Evolutionary conservation across 176 grass and related monocot species (phyloP), one percentile per base, ranked within the genome.

Genomic region (Rhynchospora breviuscula): DNA sequence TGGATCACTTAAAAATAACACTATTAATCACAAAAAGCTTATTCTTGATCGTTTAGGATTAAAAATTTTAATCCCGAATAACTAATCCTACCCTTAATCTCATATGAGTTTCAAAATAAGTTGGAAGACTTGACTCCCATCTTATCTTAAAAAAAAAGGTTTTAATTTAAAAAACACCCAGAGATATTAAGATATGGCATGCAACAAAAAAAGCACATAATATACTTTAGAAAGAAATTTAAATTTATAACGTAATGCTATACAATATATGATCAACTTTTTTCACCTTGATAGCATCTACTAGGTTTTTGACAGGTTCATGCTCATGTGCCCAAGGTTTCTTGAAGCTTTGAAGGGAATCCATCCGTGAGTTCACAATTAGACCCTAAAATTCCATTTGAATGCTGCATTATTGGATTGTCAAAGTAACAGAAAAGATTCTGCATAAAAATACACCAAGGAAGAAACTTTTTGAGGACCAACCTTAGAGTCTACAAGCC

Each of bases 401-500:
- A 85, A 8, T 29, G 31, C 35, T 31, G 9, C 18, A 83, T 83
- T 63, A 49, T 40, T 40, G 35, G 33, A n/a, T 35, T 40, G 35
- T 40, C 8, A 45, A 57, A 79, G 29, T 45, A 11, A 79, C 57
- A 53, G 21, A 69, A 58, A 35, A 15, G 56, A 67, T 9, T 15
- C 7, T 59, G 10, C 47, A 59, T 14, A 72, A 43, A 43, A 63
- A 47, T 21, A 69, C 5, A 77, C 47, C 70, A 85, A 85, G 49
- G 52, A 58, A 76, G 47, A 59, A 80, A 67, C 11, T 7, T 10
- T 63, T 2, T 8, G 18, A 44, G 76, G 33, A 15, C 53, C 10
- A 86, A 97, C 92, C 92, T 94, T 94, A 21, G 95, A 98, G 79
- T 98, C 95, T 25, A 98, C 84, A 82, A 98, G 89, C 95, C 95